Evolutionary conservation across 345 rosid genomes (phyloP), one percentile per base, ranked within the genome.

Genomic region (Pelargonium nanum): DNA sequence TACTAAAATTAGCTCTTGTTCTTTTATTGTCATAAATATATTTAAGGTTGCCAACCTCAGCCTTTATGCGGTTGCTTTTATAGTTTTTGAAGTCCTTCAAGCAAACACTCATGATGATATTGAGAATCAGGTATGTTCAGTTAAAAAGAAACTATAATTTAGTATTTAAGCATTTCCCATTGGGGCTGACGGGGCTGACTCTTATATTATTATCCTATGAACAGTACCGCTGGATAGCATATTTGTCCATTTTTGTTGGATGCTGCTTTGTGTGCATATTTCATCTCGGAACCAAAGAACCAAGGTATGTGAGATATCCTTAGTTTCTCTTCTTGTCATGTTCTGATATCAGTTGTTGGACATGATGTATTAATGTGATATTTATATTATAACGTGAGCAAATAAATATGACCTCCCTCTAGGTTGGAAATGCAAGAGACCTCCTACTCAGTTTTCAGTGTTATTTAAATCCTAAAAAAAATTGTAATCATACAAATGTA

Each of bases 151-250:
- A 16, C 51, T 55, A 15, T 53, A n/a, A 22, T 72, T 28, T 22
- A 16, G 50, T 17, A 17, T 5, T 60, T 57, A 26, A 28, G 25
- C 65, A 1, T 30, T 68, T 58, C 17, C 10, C 26, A 62, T 58
- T 5, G 26, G 32, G 23, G 3, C 2, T 62, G n/a, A n/a, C n/a
- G n/a, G n/a, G n/a, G n/a, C 40, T 61, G 59, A 68, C 63, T 64
- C 58, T 32, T 56, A 69, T 34, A 25, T 65, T 62, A 25, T 63
- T 40, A 59, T 40, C 48, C 10, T 6, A 24, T 67, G 62, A 55
- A 57, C 95, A 92, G 94, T 92, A 89, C 67, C 87, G 91, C 12
- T 89, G 93, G 98, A 89, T 92, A 74, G 98, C 96, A 59, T 89
- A 92, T 75, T 66, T 71, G 56, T 87, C 82, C 19, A 92, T 89